These are phyloP conservation scores for Chytriomyces confervae DNA, from an alignment of 192 early-diverging fungal genomes.

Conservation along the genomic window DNA sequence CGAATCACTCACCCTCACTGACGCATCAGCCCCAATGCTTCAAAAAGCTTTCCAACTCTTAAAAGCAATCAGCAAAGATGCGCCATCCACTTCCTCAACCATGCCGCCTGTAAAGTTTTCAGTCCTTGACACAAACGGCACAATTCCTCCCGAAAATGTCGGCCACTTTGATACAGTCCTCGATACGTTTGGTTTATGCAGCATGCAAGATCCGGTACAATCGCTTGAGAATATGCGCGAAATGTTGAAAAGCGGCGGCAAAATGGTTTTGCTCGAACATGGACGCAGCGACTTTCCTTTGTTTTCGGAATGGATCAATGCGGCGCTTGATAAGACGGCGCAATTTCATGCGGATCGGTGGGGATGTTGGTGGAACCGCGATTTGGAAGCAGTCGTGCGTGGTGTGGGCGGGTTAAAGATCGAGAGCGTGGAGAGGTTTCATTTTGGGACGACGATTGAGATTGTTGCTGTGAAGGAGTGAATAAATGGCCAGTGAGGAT, in stretches of 20 bases:
- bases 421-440: constrained; percentile 54
- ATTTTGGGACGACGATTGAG: constrained; percentile 71
- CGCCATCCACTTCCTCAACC: background rate
- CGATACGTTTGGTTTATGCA: constrained; percentile 73
- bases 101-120: constrained; percentile 32
- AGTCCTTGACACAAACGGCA: constrained; percentile 43
- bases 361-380: constrained; percentile 79
- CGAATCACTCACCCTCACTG: constrained; percentile 56
- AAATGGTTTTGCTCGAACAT: constrained; percentile 69
- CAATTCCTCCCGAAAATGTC: constrained; percentile 32
- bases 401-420: constrained; percentile 58
- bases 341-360: constrained; percentile 63
- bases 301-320: constrained; percentile 55
- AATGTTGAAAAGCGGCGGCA: constrained; percentile 49
- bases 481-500: background rate
- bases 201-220: constrained; percentile 57
- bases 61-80: background rate
- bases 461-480: constrained; percentile 48
- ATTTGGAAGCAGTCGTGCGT: constrained; percentile 60
- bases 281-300: constrained; percentile 52
- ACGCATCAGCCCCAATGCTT: constrained; percentile 61
- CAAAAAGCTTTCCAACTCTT: constrained; percentile 40
- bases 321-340: constrained; percentile 62
- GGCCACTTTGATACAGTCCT: constrained; percentile 66
- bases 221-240: constrained; percentile 56